Conservation (phyloP, 495 filamentous ascomycete species). For the Penicillium ochrochloron region DNA sequence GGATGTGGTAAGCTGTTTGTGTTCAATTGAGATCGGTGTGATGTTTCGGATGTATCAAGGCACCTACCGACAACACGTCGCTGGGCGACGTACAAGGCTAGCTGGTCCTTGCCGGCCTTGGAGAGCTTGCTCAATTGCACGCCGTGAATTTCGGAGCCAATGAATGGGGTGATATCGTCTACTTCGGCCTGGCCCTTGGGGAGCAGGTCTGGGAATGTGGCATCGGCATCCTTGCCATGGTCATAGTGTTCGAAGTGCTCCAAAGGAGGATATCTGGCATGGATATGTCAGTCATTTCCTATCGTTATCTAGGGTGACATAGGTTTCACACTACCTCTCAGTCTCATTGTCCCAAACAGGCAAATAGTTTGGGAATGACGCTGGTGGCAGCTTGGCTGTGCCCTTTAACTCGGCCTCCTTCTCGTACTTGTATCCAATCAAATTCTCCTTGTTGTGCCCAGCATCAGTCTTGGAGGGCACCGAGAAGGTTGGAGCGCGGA, state of each 20-base stretch:
- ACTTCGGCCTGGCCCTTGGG: conserved; percentile 44
- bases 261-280: conserved; percentile 47
- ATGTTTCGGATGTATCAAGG: neutral
- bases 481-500: conserved; percentile 40
- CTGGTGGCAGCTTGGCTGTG: conserved; percentile 51
- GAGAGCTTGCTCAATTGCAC: conserved; percentile 60
- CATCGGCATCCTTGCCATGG: conserved; percentile 56
- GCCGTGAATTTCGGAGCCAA: conserved; percentile 59
- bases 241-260: conserved; percentile 53
- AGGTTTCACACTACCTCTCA: conserved; percentile 30
- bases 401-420: conserved; percentile 50
- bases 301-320: neutral
- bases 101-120: conserved; percentile 58
- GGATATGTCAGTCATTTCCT: neutral
- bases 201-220: conserved; percentile 56
- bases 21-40: neutral
- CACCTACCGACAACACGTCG: conserved; percentile 58
- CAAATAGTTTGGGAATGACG: conserved; percentile 73
- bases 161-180: conserved; percentile 57
- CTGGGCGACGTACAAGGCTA: conserved; percentile 62
- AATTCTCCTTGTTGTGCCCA: conserved; percentile 67
- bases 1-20: conserved; percentile 5
- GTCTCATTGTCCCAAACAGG: conserved; percentile 71
- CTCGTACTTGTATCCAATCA: conserved; percentile 55
- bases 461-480: conserved; percentile 43